phyloP scores from a whole-genome alignment of 208 protist species.

The Acanthamoeba castellanii region DNA sequence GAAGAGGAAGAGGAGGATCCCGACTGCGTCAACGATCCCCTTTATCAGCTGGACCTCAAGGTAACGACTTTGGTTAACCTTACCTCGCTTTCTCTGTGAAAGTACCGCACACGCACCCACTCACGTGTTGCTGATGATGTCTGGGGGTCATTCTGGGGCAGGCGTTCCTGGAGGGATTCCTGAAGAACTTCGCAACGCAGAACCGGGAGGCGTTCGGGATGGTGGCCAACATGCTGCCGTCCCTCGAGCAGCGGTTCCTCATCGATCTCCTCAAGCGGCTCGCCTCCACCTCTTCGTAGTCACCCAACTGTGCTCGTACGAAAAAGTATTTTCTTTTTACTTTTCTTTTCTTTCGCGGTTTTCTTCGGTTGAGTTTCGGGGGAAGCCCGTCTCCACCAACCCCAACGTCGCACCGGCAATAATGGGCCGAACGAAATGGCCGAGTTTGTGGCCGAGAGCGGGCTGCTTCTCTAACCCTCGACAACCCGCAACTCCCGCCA shows the following conservation, averaged over 20 bases:
- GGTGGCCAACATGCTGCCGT: constrained; percentile 36
- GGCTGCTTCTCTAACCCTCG: too few relatives aligned
- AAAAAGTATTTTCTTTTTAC: too few relatives aligned
- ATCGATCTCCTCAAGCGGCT: background rate
- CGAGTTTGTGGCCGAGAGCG: too few relatives aligned
- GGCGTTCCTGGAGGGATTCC: constrained; percentile 45
- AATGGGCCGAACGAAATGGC: too few relatives aligned
- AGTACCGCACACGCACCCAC: background rate
- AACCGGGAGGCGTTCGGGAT: constrained; percentile 24
- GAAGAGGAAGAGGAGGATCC: constrained; percentile 68
- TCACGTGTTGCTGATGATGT: background rate
- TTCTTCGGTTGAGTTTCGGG: too few relatives aligned
- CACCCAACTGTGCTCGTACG: too few relatives aligned
- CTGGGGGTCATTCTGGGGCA: background rate
- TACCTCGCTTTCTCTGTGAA: background rate
- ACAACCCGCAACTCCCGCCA: too few relatives aligned
- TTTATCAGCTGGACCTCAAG: constrained; percentile 67
- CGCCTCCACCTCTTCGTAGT: background rate
- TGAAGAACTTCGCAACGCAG: constrained; percentile 44
- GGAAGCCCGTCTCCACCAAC: too few relatives aligned
- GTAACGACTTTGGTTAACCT: background rate
- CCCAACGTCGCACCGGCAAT: too few relatives aligned
- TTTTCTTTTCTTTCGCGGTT: too few relatives aligned
- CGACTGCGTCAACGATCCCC: constrained; percentile 56
- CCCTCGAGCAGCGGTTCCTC: constrained; percentile 33